Base-by-base conservation (phyloP, 2,329 filamentous ascomycete genomes). In the Capronia epimyces region DNA sequence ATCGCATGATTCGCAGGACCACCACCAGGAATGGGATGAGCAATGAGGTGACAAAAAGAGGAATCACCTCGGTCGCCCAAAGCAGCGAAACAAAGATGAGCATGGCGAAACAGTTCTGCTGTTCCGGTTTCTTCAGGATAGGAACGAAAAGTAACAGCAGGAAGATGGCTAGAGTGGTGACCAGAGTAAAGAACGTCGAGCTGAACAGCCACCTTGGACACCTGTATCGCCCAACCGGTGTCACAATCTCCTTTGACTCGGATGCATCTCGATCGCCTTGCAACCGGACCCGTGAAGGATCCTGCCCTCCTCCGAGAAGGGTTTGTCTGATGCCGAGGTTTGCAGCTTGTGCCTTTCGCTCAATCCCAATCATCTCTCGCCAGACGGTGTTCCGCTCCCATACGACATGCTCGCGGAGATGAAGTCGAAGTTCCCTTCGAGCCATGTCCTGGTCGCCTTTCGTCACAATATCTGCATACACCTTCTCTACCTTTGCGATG, bases 321-420 rank as follows among this genome's bases (percentile, higher is more conserved):
- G 88, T 87, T 58, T 86, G 82, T 18, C 81, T 73, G 44, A 87
- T 74, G 36, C 93, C 93, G 58, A 98, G 78, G 61, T 91, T 93
- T 7, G 91, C 91, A 7, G 93, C 94, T 70, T 97, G 91, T 1
- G 89, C 89, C 65, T 95, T 90, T 18, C 93, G 80, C 72, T 98
- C 94, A 61, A 98, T 91, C 46, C 91, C 93, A 66, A 98, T 98
- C 81, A 98, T 93, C 63, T 98, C 93, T 71, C 94, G 79, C 93
- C 93, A 98, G 15, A 98, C 93, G 0, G 93, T 98, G 66, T 98
- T 98, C 50, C 93, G 81, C 68, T 98, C 94, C 94, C 93, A 98
- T 0, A 97, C 91, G 16, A 98, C 90, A 67, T 98, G 93, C 70
- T 98, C 94, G 50, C 93, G 79, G 21, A 98, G 78, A 65, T 98